Evolutionary conservation across 2,329 filamentous ascomycete genomes (phyloP).

Genomic region (Diplodia seriata): DNA sequence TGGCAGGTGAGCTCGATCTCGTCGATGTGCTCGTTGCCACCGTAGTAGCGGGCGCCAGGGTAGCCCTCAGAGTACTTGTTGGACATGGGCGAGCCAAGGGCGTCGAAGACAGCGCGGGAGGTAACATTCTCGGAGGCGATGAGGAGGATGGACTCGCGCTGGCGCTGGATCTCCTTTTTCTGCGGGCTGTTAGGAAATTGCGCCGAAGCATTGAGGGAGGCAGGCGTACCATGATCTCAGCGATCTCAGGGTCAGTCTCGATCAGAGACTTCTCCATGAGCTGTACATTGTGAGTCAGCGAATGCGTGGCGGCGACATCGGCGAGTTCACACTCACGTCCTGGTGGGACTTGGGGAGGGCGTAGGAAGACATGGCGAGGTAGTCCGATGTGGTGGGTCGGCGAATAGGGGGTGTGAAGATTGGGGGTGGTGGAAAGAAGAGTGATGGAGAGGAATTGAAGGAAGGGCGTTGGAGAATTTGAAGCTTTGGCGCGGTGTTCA

Average conservation of each 20-base stretch:
- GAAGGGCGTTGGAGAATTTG: slow-evolving; percentile 26
- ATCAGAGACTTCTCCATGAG: slow-evolving; percentile 95
- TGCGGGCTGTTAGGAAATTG: slow-evolving; percentile 46
- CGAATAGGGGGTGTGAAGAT: not conserved
- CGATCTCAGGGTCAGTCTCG: slow-evolving; percentile 92
- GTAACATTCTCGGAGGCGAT: slow-evolving; percentile 51
- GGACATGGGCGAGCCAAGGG: slow-evolving; percentile 63
- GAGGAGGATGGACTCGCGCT: slow-evolving; percentile 91
- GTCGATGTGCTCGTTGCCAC: slow-evolving; percentile 96
- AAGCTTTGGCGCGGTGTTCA: slow-evolving; percentile 26
- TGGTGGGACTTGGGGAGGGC: slow-evolving; percentile 70
- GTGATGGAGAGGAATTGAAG: slow-evolving; percentile 9
- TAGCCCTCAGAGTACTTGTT: slow-evolving; percentile 99
- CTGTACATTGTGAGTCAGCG: slow-evolving; percentile 60
- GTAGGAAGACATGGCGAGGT: slow-evolving; percentile 57
- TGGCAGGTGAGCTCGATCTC: slow-evolving; percentile 89
- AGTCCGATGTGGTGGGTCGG: not conserved
- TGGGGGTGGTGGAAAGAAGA: not conserved
- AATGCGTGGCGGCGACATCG: slow-evolving; percentile 33
- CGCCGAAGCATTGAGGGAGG: slow-evolving; percentile 41
- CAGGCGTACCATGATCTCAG: slow-evolving; percentile 83
- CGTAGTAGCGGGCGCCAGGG: slow-evolving; percentile 94
- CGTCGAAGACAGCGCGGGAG: slow-evolving; percentile 49
- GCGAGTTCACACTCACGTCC: slow-evolving; percentile 59
- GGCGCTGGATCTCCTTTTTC: slow-evolving; percentile 93